These are phyloP conservation scores for Terfezia boudieri DNA, from an alignment of 495 filamentous ascomycete species.

Conservation along the genomic window DNA sequence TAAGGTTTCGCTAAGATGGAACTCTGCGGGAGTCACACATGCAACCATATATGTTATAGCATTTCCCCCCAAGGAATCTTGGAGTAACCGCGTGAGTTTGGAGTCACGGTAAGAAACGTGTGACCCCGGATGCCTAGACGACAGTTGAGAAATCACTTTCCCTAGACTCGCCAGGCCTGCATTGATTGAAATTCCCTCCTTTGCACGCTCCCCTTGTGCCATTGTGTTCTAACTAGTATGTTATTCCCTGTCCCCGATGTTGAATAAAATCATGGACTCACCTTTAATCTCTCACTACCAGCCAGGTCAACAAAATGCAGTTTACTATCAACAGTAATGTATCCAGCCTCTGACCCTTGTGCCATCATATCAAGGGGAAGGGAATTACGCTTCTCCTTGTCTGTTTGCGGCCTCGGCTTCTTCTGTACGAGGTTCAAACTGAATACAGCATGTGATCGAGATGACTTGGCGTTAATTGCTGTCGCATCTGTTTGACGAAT, in stretches of 20 bases:
- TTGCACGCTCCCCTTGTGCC: conserved; percentile 83
- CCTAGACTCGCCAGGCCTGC: conserved; percentile 84
- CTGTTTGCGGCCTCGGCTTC: conserved; percentile 30
- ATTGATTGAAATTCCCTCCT: conserved; percentile 97
- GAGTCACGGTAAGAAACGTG: conserved; percentile 98
- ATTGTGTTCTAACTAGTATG: conserved; percentile 42
- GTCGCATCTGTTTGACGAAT: conserved; percentile 98
- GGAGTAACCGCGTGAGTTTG: conserved; percentile 78
- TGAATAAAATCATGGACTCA: background rate
- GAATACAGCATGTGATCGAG: conserved; percentile 96
- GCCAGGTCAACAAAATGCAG: conserved; percentile 97
- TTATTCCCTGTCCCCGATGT: background rate
- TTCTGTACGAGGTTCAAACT: conserved; percentile 84
- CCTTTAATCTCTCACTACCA: conserved; percentile 82
- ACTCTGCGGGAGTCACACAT: conserved; percentile 90
- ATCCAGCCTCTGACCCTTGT: conserved; percentile 35
- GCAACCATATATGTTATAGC: conserved; percentile 99
- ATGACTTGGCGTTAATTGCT: conserved; percentile 93
- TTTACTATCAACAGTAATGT: conserved; percentile 87
- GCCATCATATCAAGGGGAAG: conserved; percentile 66
- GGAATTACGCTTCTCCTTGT: conserved; percentile 67
- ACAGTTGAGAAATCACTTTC: conserved; percentile 96
- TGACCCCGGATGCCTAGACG: conserved; percentile 62
- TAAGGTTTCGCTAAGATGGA: conserved; percentile 90
- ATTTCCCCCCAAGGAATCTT: conserved; percentile 95